Percentiles rank a stretch among this genome's conserved stretches.
phyloP scores from a whole-genome alignment of 345 rosid genomes.

The Syzygium aqueum region DNA sequence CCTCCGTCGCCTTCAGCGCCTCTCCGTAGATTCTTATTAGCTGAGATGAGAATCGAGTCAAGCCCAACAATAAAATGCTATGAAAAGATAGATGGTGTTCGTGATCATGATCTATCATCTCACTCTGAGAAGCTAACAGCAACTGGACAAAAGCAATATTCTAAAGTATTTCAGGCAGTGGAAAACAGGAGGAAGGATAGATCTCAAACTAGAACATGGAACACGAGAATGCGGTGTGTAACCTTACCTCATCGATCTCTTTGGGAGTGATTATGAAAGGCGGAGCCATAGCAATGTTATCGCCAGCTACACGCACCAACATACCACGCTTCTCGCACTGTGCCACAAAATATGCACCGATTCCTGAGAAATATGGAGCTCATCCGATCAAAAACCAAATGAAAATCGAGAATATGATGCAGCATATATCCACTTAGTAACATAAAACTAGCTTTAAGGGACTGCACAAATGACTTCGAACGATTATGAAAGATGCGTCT shows the following conservation, averaged over 20 bases:
- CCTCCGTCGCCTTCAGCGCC: slow-evolving; percentile 73
- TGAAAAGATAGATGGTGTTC: background rate
- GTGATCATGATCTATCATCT: background rate
- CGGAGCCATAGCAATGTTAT: slow-evolving; percentile 87
- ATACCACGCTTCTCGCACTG: slow-evolving; percentile 74
- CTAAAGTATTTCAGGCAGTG: background rate
- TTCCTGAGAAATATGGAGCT: slow-evolving; percentile 27
- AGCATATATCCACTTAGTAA: background rate
- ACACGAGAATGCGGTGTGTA: background rate
- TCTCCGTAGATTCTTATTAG: slow-evolving; percentile 56
- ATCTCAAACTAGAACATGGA: background rate
- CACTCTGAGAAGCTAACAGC: background rate
- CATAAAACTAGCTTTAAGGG: background rate
- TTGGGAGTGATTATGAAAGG: slow-evolving; percentile 56
- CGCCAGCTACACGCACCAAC: slow-evolving; percentile 88
- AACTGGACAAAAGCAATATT: background rate
- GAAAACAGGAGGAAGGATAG: background rate
- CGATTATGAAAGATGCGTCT: background rate
- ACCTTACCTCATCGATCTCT: slow-evolving; percentile 66
- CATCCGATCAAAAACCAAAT: background rate
- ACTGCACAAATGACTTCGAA: background rate
- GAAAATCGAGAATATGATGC: background rate
- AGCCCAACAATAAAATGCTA: background rate
- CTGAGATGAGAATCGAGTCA: slow-evolving; percentile 20
- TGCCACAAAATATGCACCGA: slow-evolving; percentile 83